Evolutionary conservation across 257 asterid genomes (phyloP).

Genomic region (Phtheirospermum japonicum): DNA sequence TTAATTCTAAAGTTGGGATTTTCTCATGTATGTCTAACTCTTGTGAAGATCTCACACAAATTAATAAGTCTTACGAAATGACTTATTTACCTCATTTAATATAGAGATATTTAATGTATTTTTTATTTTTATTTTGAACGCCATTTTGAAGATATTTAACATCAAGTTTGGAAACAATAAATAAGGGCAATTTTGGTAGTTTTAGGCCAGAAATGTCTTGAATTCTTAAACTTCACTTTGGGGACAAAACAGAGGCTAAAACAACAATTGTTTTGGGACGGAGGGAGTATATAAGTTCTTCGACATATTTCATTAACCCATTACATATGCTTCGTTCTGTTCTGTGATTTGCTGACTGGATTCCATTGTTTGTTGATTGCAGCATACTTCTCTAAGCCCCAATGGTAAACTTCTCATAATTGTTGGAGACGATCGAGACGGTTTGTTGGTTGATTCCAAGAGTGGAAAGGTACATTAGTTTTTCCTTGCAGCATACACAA

Average conservation of each 20-base stretch:
- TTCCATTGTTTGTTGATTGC: slow-evolving; percentile 29
- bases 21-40: not conserved
- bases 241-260: slow-evolving; percentile 36
- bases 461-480: slow-evolving; percentile 59
- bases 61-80: too few relatives aligned
- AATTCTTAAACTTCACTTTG: slow-evolving; percentile 8
- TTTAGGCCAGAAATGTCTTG: not conserved
- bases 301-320: not conserved
- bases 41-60: not conserved
- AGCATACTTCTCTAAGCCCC: slow-evolving; percentile 91
- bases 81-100: too few relatives aligned
- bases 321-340: slow-evolving; percentile 1
- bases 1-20: not conserved
- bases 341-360: slow-evolving; percentile 5
- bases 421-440: slow-evolving; percentile 85
- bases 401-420: slow-evolving; percentile 68
- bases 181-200: too few relatives aligned
- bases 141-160: too few relatives aligned
- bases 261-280: too few relatives aligned
- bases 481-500: slow-evolving; percentile 15
- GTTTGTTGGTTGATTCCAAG: slow-evolving; percentile 70
- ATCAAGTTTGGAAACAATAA: too few relatives aligned
- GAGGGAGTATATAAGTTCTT: not conserved
- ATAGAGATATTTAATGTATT: too few relatives aligned
- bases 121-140: too few relatives aligned